Base-by-base conservation (phyloP, 1,284 basidiomycete genomes). In the Sanghuangporus weigelae region DNA sequence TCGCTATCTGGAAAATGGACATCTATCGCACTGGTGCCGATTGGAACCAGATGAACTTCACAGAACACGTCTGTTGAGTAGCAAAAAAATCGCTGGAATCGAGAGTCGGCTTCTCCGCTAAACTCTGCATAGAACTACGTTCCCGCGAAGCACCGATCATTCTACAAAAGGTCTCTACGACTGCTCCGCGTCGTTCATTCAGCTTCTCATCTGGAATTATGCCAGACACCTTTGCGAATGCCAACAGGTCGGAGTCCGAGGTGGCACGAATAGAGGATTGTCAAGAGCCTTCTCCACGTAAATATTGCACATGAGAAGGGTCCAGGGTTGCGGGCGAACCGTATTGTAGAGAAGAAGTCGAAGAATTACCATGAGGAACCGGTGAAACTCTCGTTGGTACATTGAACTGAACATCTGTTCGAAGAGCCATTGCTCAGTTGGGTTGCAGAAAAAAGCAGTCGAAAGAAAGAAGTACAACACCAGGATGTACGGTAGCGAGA, bases 11-110 rank as follows among this genome's bases (percentile, higher is more conserved):
- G 35, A 39, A 64, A 63, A 62, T 69, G 61, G 12, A 67, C 63
- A 40, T 67, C 63, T 16, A 71, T 49, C 11, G 67, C 69, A 58
- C 62, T 68, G 39, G 69, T 70, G 11, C 70, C 70, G 16, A 70
- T 68, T 7, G 65, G 58, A 19, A 65, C 63, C 23, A 70, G 19
- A 63, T 31, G 26, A 54, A 35, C 14, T 54, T 54, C 12, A 60
- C 26, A 71, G 65, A 65, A n/a, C 59, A 31, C 16, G 53, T 31
- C 53, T 39, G 21, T 14, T 38, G 50, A 12, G 64, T n/a, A 50
- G 63, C 49, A 46, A 53, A 23, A 35, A 60, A 40, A 11, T 35
- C 40, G 46, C 58, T 54, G 40, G 50, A 35, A 19, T 14, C 54
- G 46, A 61, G 38, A 23, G 49, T 26, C 5, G 6, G 38, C 38